Percentiles rank a stretch among this genome's conserved stretches.
These are phyloP conservation scores for Dalbergia oliveri DNA, from an alignment of 306 rosid species.

Conservation along the genomic window DNA sequence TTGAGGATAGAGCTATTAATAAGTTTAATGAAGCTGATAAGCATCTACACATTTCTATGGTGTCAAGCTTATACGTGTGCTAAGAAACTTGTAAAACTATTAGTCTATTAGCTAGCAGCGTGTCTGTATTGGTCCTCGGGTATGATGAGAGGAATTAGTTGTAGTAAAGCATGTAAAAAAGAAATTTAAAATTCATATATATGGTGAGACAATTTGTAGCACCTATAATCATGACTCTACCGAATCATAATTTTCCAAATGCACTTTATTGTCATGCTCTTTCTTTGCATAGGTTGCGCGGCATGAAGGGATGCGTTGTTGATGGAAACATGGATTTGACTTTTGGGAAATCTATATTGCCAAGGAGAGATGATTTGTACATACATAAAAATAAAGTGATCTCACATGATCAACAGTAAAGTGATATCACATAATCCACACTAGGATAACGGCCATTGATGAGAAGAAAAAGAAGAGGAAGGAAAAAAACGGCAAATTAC, in stretches of 20 bases:
- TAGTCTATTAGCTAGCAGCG: not conserved
- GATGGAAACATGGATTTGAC: constrained; percentile 65
- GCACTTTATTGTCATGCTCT: constrained; percentile 51
- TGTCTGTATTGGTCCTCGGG: not conserved
- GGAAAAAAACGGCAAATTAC: not conserved
- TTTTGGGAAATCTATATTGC: constrained; percentile 43
- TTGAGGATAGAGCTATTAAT: not conserved
- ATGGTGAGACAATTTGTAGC: constrained; percentile 51
- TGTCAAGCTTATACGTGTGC: not conserved
- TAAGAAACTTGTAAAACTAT: not conserved
- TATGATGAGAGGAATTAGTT: not conserved
- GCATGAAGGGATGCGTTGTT: constrained; percentile 54
- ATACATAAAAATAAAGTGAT: not conserved
- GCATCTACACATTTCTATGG: not conserved
- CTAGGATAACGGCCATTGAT: not conserved
- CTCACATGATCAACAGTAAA: not conserved
- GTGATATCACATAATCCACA: not conserved
- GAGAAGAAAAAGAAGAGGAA: not conserved
- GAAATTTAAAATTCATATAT: not conserved
- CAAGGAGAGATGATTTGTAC: not conserved
- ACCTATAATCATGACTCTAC: constrained; percentile 52
- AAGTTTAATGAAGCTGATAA: not conserved
- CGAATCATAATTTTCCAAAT: constrained; percentile 48
- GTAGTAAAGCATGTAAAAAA: not conserved
- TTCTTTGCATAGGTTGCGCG: constrained; percentile 48